Evolutionary conservation across 768 basidiomycete genomes (phyloP).

Genomic region (Podaxis sp.): DNA sequence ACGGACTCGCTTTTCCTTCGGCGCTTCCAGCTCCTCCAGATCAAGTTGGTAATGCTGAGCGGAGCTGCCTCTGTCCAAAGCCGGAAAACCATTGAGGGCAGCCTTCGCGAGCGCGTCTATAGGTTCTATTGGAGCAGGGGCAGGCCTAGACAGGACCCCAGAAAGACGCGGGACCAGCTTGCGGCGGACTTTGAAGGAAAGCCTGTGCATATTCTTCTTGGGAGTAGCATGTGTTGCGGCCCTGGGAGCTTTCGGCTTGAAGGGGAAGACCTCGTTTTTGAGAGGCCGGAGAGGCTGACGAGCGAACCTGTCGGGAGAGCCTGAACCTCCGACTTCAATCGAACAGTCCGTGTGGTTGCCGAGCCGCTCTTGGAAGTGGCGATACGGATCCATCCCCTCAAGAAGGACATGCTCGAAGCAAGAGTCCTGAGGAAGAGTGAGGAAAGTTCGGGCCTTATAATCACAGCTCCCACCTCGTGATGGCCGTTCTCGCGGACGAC

Average conservation of each 20-base stretch:
- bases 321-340: background rate
- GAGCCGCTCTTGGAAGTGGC: background rate
- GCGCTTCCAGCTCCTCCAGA: background rate
- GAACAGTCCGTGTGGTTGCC: background rate
- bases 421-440: background rate
- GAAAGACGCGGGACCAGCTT: conserved; percentile 14
- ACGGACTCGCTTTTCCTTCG: background rate
- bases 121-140: background rate
- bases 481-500: background rate
- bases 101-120: background rate
- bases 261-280: background rate
- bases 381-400: background rate
- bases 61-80: background rate
- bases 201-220: background rate
- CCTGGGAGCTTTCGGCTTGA: background rate
- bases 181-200: conserved; percentile 8
- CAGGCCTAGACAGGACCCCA: background rate
- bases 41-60: background rate
- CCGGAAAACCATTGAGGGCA: background rate
- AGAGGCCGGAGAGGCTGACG: background rate
- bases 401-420: background rate
- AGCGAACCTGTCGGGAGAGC: background rate
- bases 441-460: background rate
- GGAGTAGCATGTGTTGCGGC: background rate
- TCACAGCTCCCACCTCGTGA: background rate